Evolutionary conservation across 2,329 filamentous ascomycete genomes (phyloP), one percentile per base, ranked within the genome.

Genomic region (Thelonectria olida): DNA sequence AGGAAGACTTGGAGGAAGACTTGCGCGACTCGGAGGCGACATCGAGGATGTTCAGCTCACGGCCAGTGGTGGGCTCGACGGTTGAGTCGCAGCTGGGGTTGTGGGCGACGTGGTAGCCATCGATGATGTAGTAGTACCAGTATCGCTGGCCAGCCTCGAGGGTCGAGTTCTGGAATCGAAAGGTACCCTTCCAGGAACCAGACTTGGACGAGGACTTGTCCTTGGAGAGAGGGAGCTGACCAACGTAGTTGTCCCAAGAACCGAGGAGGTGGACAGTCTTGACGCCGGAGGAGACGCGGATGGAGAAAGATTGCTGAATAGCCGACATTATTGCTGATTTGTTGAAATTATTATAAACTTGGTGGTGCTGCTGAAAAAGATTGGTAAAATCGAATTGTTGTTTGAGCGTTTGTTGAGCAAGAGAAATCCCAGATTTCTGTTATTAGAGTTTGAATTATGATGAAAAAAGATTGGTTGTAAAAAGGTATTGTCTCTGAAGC

Each of bases 41-140:
- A 79, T 98, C 94, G 79, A 99, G 92, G 81, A 97, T 92, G 88
- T 99, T 99, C 73, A 99, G 87, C 81, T 94, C 93, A 79, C 96
- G 95, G 82, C 94, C 93, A 58, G 96, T 98, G 79, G 94, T 98
- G 77, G 95, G 94, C 85, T 99, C 96, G 70, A 92, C 90, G 76
- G 92, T 96, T 76, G 91, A 95, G 74, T 91, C 85, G 78, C 93
- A 90, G 78, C 92, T 92, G 71, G 95, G 94, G 83, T 98, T 96
- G 86, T 98, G 95, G 64, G 94, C 94, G 78, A 97, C 91, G 80
- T 97, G 94, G 88, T 97, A 97, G 72, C 96, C 96, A 79, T 99
- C 96, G 80, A 98, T 96, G 89, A 98, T 97, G 87, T 97, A 99
- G 89, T 99, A 99, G 90, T 98, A 99, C 96, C 96, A 99, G 89